Evolutionary conservation across 2,329 filamentous ascomycete species (phyloP), one percentile per base, ranked within the genome.

Genomic region (Ceratocystis papillata): DNA sequence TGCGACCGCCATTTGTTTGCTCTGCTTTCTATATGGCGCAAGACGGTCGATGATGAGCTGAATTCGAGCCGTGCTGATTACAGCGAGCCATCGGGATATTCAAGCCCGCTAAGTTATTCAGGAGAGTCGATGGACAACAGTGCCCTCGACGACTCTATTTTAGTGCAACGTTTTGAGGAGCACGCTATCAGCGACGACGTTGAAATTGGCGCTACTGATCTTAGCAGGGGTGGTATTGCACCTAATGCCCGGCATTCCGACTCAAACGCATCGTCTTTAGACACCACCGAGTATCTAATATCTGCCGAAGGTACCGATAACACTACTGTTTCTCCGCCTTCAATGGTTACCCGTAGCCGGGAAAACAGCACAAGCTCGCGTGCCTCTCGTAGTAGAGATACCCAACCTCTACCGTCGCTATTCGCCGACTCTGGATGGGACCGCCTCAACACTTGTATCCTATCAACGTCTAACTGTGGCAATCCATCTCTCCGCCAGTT

Each of bases 381-480:
- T 85, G 77, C 77, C 70, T 80, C 81, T 55, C 77, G 80, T 66
- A 78, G 78, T 45, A 69, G 72, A 33, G 75, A 77, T 71, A 66
- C 79, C 71, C 73, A 80, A 72, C 72, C 79, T 67, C 81, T 93
- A 71, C 94, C 94, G 0, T 79, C 86, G 5, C 81, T 99, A 66
- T 99, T 97, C 75, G 86, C 87, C 61, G 94, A 99, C 72, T 71
- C 82, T 0, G 94, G 93, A 61, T 99, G 92, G 91, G 93, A 97
- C 75, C 92, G 89, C 74, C 83, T 96, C 70, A 97, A 97, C 79
- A 95, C 84, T 69, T 97, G 93, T 7, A 90, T 97, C 69, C 79
- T 99, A 48, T 96, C 90, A 5, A 97, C 94, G 0, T 96, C 92
- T n/a, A 99, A 99, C 79, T 99, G 94, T 76, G 94, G 94, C 67